Base-by-base conservation (phyloP, 2,329 filamentous ascomycete species). In the Verticillium albo-atrum region DNA sequence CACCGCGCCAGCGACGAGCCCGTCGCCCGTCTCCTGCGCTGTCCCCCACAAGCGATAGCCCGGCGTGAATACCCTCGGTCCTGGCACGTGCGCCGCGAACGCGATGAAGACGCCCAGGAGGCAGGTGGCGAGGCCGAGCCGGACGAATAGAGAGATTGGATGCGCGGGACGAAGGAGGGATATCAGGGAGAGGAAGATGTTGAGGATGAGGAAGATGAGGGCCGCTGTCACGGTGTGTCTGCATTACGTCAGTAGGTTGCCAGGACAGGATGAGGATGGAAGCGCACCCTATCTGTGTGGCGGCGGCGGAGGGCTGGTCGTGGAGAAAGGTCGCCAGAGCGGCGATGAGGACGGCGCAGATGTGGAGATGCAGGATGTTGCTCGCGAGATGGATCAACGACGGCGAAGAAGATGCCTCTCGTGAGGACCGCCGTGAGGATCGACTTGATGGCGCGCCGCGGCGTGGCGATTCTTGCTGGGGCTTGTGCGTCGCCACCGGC, bases 41-140 rank as follows among this genome's bases (percentile, higher is more conserved):
- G 42, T 57, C 15, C 35, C 37, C 55, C 55, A 57, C 9, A 57
- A 42, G 37, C 28, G 37, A 28, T 52, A 57, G 26, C 20, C 37
- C 4, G 37, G 55, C 10, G 26, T 28, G 42, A 57, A 57, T 27
- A 57, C 55, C 25, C 55, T 42, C 25, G 55, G 55, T 14, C 42
- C 42, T 20, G 55, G 55, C n/a, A 52, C 55, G 14, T 57, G 34
- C 12, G 66, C 70, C 23, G 75, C 62, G 53, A 74, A 75, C n/a
- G 70, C 67, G 54, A 74, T 61, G 55, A 77, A 72, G 28, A 74
- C 58, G 20, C 68, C 67, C n/a, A 77, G 61, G 54, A 76, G 73
- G 20, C 66, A 66, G 17, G 70, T 57, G 4, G 73, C 73, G 26
- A 71, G 65, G 25, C 69, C 17, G 4, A 70, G 63, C 27, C 75